Conservation (phyloP, 371 early-diverging fungal species). For the Batrachochytrium dendrobatidis region DNA sequence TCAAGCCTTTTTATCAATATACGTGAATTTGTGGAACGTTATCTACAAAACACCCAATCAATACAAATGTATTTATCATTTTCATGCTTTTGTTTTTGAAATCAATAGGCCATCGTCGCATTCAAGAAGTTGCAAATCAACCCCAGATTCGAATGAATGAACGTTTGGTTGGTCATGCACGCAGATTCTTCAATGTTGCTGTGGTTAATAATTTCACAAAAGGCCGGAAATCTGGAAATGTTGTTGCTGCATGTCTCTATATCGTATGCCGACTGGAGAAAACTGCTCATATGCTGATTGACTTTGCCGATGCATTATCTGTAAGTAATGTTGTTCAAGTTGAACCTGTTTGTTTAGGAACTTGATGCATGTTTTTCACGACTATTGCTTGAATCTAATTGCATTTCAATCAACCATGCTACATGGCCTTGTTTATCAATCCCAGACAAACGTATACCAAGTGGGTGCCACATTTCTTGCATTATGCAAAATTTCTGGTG, state of each 20-base stretch:
- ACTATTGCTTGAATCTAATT: slow-evolving; percentile 1
- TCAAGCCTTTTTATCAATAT: neutral
- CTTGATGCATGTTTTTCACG: slow-evolving; percentile 6
- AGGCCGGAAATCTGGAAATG: slow-evolving; percentile 80
- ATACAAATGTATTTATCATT: slow-evolving; percentile 9
- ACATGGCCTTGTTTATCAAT: too few species aligned
- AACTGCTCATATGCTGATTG: slow-evolving; percentile 94
- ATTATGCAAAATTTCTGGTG: slow-evolving; percentile 42
- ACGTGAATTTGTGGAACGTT: neutral
- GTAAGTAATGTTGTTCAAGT: slow-evolving; percentile 20
- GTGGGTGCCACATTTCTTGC: slow-evolving; percentile 90
- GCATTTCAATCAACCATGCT: neutral
- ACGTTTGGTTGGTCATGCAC: slow-evolving; percentile 78
- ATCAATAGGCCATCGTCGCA: slow-evolving; percentile 24
- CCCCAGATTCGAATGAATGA: slow-evolving; percentile 49
- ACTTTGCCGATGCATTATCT: slow-evolving; percentile 86
- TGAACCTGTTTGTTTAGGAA: neutral
- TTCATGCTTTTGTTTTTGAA: slow-evolving; percentile 5
- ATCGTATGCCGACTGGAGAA: slow-evolving; percentile 90
- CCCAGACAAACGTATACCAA: slow-evolving; percentile 75
- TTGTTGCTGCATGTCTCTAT: slow-evolving; percentile 95
- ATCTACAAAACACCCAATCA: slow-evolving; percentile 2
- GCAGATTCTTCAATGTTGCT: slow-evolving; percentile 91
- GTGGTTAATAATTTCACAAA: slow-evolving; percentile 86
- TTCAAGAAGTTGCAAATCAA: slow-evolving; percentile 23